Evolutionary conservation across 192 early-diverging fungal genomes (phyloP), one percentile per base, ranked within the genome.

Genomic region (Chytriomyces confervae): DNA sequence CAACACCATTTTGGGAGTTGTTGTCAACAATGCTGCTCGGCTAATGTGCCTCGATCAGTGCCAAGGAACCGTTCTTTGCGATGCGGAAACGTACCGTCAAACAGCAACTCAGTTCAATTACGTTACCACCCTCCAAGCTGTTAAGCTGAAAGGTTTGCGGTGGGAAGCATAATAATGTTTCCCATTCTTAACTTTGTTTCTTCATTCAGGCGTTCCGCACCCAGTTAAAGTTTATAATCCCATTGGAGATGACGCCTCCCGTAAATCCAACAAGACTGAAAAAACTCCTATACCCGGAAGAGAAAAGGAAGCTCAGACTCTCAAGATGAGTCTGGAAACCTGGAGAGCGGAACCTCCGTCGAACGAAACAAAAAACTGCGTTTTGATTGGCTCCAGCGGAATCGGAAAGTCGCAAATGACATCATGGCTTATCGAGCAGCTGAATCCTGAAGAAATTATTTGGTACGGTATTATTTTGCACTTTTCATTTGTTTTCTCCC

Each of bases 21-120:
- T 46, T 10, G 81, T 82, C 5, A 82, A 82, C 72, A 64, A 76
- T 27, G 81, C 81, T 9, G 81, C 81, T 36, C 66, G 81, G 16
- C 63, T 82, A 9, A 82, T 82, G 81, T 79, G 72, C 50, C 57
- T 62, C 16, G 50, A 27, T 16, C 7, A 61, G 7, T 78, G 67
- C 57, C 23, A 60, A 23, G 77, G 77, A 24, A 18, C 23, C 0
- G 45, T 75, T 48, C 62, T 75, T 9, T 75, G 73, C 13, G 73
- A 75, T 23, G 62, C 66, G 10, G 43, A 53, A 43, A 65, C 73
- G 10, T 75, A 65, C 29, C 11, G 3, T n/a, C 27, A 53, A 62
- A 65, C 73, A 16, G n/a, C 20, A 65, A 62, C 24, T 18, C 9
- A 27, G 13, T 47, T 65, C 36, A 50, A 13, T 11, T 72, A 49